Percentiles rank a stretch among this genome's conserved stretches.
Evolutionary conservation across 1,284 basidiomycete genomes (phyloP).

Genomic region (Fomitopsis schrenkii): DNA sequence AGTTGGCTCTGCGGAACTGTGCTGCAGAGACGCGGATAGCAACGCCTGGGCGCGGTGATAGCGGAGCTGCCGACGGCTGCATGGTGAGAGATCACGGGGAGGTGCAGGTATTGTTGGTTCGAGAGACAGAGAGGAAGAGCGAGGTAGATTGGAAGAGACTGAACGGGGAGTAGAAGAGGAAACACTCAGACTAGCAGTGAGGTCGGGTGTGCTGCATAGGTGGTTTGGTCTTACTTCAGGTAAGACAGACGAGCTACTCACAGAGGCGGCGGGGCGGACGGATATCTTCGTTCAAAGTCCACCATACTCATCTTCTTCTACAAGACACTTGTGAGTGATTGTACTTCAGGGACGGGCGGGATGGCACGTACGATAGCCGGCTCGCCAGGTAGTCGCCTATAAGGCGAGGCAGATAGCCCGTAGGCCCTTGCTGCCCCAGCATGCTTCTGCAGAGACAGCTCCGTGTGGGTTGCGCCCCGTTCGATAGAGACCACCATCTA

Average conservation of each 20-base stretch:
- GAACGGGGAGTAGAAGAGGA: background rate
- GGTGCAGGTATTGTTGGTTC: background rate
- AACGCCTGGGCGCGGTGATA: conserved; percentile 38
- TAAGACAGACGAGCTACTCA: background rate
- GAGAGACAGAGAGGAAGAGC: background rate
- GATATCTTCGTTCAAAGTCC: background rate
- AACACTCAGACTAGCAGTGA: background rate
- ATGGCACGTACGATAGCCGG: background rate
- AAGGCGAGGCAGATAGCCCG: background rate
- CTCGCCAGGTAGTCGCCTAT: background rate
- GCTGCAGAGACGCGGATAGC: conserved; percentile 28
- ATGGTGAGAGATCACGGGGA: conserved; percentile 1
- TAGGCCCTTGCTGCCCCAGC: background rate
- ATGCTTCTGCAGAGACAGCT: background rate
- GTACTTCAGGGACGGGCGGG: background rate
- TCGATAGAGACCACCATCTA: background rate
- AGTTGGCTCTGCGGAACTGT: conserved; percentile 27
- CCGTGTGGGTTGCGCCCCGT: background rate
- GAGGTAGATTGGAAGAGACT: background rate
- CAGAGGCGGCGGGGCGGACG: background rate
- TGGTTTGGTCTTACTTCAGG: background rate
- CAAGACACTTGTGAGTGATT: background rate
- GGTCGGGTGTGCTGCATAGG: background rate
- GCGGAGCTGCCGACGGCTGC: conserved; percentile 22
- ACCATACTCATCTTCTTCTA: background rate